Evolutionary conservation across 106 monocot genomes (phyloP).

Genomic region (Triglochin maritima): DNA sequence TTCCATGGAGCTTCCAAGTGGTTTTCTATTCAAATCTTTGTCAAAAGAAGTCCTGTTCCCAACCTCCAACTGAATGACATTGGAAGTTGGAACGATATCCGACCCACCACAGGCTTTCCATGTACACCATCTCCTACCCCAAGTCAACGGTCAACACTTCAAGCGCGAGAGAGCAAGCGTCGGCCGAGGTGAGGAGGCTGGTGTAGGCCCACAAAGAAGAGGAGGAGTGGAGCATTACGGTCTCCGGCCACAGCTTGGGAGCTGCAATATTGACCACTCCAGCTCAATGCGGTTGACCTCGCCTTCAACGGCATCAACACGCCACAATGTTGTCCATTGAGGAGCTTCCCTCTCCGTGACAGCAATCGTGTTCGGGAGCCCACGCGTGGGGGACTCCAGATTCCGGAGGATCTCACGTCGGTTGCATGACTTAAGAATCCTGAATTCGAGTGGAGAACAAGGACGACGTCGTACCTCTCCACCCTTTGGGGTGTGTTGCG

Average conservation of each 20-base stretch:
- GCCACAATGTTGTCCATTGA: too few species aligned
- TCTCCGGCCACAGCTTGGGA: slow-evolving; percentile 77
- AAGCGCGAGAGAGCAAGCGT: slow-evolving; percentile 40
- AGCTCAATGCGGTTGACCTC: slow-evolving; percentile 65
- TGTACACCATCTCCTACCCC: slow-evolving; percentile 19
- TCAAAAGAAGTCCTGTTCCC: too few species aligned
- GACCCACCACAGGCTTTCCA: slow-evolving; percentile 15
- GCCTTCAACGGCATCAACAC: slow-evolving; percentile 42
- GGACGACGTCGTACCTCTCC: slow-evolving; percentile 52
- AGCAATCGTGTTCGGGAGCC: slow-evolving; percentile 60
- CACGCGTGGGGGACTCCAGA: slow-evolving; percentile 55
- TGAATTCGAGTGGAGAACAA: slow-evolving; percentile 30
- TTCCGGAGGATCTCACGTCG: slow-evolving; percentile 39
- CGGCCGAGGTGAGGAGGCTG: slow-evolving; percentile 50
- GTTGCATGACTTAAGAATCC: slow-evolving; percentile 25
- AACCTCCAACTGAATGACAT: too few species aligned
- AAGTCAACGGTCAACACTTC: slow-evolving; percentile 18
- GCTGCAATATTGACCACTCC: slow-evolving; percentile 55
- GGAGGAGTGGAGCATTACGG: slow-evolving; percentile 67
- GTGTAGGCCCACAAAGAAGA: slow-evolving; percentile 53
- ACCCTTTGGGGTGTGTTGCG: slow-evolving; percentile 55
- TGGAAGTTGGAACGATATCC: background rate
- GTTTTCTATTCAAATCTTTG: too few species aligned
- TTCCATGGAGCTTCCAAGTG: too few species aligned
- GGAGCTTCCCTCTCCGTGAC: slow-evolving; percentile 53